These are phyloP conservation scores for Penicillium waksmanii DNA, from an alignment of 495 filamentous ascomycete species.

Conservation along the genomic window DNA sequence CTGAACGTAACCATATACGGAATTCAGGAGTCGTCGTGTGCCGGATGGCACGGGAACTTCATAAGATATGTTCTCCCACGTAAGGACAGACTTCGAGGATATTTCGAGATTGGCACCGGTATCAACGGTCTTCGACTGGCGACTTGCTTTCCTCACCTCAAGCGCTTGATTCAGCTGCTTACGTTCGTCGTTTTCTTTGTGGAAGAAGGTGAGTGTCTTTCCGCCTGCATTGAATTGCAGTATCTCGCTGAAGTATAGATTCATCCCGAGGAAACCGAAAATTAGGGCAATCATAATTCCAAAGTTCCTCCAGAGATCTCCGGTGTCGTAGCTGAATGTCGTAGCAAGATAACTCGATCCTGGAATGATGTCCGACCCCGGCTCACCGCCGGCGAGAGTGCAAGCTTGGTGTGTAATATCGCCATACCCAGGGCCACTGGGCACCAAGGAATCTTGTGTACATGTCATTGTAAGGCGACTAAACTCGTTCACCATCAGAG, in stretches of 20 bases:
- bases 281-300: slow-evolving; percentile 74
- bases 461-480: slow-evolving; percentile 63
- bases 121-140: slow-evolving; percentile 53
- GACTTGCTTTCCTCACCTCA: slow-evolving; percentile 56
- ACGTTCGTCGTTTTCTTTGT: slow-evolving; percentile 71
- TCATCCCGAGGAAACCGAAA: slow-evolving; percentile 66
- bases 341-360: slow-evolving; percentile 65
- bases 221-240: slow-evolving; percentile 76
- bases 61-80: slow-evolving; percentile 59
- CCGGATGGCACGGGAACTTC: slow-evolving; percentile 73
- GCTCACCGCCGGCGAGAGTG: slow-evolving; percentile 68
- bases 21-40: slow-evolving; percentile 67
- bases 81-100: slow-evolving; percentile 57
- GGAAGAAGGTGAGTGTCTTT: slow-evolving; percentile 74
- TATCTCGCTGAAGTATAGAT: slow-evolving; percentile 75
- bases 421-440: slow-evolving; percentile 63
- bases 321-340: slow-evolving; percentile 63
- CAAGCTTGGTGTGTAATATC: slow-evolving; percentile 74
- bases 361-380: slow-evolving; percentile 60
- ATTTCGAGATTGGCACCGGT: slow-evolving; percentile 62
- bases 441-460: slow-evolving; percentile 64
- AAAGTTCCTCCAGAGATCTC: slow-evolving; percentile 74
- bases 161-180: slow-evolving; percentile 70
- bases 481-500: slow-evolving; percentile 87
- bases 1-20: slow-evolving; percentile 76